Conservation (phyloP, 352 stramenopile species). For the Globisporangium takayamanum region DNA sequence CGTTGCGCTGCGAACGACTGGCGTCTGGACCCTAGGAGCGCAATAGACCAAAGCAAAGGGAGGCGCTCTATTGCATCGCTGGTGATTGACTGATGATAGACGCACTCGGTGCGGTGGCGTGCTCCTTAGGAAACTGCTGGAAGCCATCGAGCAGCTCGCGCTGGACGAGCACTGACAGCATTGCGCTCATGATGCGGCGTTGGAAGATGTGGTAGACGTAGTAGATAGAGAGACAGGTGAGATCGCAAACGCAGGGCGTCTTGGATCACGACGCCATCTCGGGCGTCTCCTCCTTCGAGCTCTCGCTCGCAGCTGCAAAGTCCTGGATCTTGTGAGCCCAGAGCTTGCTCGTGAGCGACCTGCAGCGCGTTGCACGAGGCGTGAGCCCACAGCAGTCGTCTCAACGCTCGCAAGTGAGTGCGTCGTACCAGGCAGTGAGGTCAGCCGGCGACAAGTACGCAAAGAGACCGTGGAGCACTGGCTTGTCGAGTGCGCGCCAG, state of each 20-base stretch:
- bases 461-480: conserved; percentile 23
- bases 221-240: not conserved
- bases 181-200: not conserved
- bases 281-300: not conserved
- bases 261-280: conserved; percentile 10
- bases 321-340: conserved; percentile 25
- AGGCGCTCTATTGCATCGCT: conserved; percentile 1
- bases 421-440: conserved; percentile 27
- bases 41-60: not conserved
- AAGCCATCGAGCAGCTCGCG: conserved; percentile 34
- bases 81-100: conserved; percentile 3
- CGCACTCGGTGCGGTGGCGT: not conserved
- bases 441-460: conserved; percentile 23
- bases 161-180: conserved; percentile 4
- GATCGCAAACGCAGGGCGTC: not conserved
- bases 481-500: conserved; percentile 39
- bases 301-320: conserved; percentile 13
- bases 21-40: not conserved
- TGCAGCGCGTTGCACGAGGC: conserved; percentile 1
- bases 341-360: conserved; percentile 39
- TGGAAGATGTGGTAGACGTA: not conserved
- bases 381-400: not conserved
- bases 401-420: not conserved
- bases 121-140: conserved; percentile 23
- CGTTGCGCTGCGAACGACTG: not conserved